phyloP scores from a whole-genome alignment of 768 basidiomycete genomes.

The Suillus paluster region DNA sequence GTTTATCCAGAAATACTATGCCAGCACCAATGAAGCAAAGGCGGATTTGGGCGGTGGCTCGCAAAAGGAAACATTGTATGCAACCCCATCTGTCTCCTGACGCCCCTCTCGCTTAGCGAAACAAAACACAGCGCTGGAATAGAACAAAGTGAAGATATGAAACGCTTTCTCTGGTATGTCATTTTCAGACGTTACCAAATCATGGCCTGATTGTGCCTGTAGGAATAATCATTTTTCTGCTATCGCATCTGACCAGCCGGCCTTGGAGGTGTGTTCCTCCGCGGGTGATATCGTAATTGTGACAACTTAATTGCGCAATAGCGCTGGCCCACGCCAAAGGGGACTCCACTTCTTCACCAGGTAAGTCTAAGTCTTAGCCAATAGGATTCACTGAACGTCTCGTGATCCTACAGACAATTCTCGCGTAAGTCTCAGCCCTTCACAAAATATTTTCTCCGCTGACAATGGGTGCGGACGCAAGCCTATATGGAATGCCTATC shows the following conservation, averaged over 20 bases:
- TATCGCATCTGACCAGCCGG: constrained; percentile 68
- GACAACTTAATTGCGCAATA: constrained; percentile 24
- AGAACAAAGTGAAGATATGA: constrained; percentile 72
- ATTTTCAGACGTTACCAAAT: background rate
- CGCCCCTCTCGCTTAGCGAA: background rate
- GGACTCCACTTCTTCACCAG: constrained; percentile 56
- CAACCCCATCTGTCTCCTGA: constrained; percentile 8
- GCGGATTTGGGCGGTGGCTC: constrained; percentile 43
- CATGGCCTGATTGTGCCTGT: constrained; percentile 4
- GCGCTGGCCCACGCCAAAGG: constrained; percentile 58
- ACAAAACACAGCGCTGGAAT: constrained; percentile 57
- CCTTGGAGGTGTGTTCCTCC: constrained; percentile 55
- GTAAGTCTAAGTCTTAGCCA: constrained; percentile 37
- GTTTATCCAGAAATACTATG: constrained; percentile 61
- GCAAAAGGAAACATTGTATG: constrained; percentile 56
- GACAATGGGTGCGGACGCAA: constrained; percentile 22
- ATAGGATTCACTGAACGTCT: constrained; percentile 6
- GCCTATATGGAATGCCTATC: constrained; percentile 77
- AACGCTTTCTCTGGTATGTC: constrained; percentile 68
- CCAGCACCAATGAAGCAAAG: constrained; percentile 46
- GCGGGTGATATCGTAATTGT: constrained; percentile 7
- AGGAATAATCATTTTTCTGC: constrained; percentile 80
- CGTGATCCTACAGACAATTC: constrained; percentile 49
- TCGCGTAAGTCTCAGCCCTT: constrained; percentile 48
- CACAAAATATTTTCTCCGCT: background rate